These are phyloP conservation scores for Diplodia corticola DNA, from an alignment of 2,329 filamentous ascomycete species.

Conservation along the genomic window DNA sequence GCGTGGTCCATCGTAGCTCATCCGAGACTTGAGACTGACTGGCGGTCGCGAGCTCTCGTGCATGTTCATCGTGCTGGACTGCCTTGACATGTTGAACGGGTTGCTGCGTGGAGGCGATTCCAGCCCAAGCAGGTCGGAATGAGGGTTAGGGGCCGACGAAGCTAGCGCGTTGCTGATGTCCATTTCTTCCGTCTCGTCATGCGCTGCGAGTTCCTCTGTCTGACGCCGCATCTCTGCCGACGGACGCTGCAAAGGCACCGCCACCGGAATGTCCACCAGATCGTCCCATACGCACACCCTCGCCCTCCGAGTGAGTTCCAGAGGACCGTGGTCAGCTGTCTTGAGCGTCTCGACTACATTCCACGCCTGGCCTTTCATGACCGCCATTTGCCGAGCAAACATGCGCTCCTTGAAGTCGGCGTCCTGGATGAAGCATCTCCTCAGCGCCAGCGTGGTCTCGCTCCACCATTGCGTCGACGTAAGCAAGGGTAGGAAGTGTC, in stretches of 20 bases:
- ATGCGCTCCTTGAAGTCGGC: slow-evolving; percentile 97
- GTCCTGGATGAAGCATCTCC: slow-evolving; percentile 86
- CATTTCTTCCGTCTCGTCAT: slow-evolving; percentile 74
- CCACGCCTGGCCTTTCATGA: slow-evolving; percentile 99
- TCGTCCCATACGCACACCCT: slow-evolving; percentile 98
- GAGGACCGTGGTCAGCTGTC: slow-evolving; percentile 83
- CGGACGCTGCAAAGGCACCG: slow-evolving; percentile 81
- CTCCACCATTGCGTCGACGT: slow-evolving; percentile 97
- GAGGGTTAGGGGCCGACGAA: slow-evolving; percentile 43
- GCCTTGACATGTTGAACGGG: slow-evolving; percentile 50
- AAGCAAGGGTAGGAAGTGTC: slow-evolving; percentile 92
- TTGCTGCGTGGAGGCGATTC: slow-evolving; percentile 48
- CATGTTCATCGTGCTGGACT: slow-evolving; percentile 47
- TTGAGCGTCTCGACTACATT: slow-evolving; percentile 98
- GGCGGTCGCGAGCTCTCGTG: slow-evolving; percentile 29
- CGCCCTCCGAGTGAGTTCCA: slow-evolving; percentile 86
- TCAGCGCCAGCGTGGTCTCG: slow-evolving; percentile 83
- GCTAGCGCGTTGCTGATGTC: slow-evolving; percentile 77
- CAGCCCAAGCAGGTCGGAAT: slow-evolving; percentile 69
- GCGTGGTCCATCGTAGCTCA: slow-evolving; percentile 46
- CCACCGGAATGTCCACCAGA: slow-evolving; percentile 90
- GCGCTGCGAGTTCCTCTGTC: slow-evolving; percentile 39
- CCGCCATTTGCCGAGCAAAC: slow-evolving; percentile 97
- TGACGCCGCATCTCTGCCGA: slow-evolving; percentile 78
- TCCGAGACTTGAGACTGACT: slow-evolving; percentile 36